These are phyloP conservation scores for Amanita molliuscula DNA, from an alignment of 768 basidiomycete genomes.

Conservation along the genomic window DNA sequence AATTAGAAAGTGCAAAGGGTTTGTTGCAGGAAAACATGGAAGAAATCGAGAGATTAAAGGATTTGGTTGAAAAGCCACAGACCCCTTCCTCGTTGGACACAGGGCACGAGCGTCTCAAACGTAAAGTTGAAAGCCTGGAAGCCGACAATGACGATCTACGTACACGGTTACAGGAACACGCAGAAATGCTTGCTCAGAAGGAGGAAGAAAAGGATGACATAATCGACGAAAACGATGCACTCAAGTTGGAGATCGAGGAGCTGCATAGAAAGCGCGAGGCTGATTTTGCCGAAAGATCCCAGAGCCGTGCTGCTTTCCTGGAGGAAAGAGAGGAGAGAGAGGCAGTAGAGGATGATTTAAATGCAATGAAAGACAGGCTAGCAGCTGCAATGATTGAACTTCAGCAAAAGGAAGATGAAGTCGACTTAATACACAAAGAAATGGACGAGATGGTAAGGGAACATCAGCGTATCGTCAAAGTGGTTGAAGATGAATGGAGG, in stretches of 20 bases:
- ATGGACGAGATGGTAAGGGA: conserved; percentile 71
- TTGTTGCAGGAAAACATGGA: conserved; percentile 76
- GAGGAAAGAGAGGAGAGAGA: conserved; percentile 70
- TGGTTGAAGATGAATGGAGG: conserved; percentile 78
- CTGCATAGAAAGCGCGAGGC: conserved; percentile 50
- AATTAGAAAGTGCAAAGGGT: conserved; percentile 59
- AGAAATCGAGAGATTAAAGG: conserved; percentile 66
- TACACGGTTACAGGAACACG: conserved; percentile 45
- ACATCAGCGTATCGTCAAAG: conserved; percentile 60
- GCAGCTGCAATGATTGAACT: conserved; percentile 76
- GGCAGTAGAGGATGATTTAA: conserved; percentile 70
- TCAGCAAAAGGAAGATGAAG: conserved; percentile 80
- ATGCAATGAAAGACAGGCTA: conserved; percentile 62
- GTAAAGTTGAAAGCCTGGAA: conserved; percentile 47
- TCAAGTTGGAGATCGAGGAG: conserved; percentile 60
- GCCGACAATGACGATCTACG: conserved; percentile 55
- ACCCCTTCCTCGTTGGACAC: conserved; percentile 24
- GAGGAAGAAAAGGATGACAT: conserved; percentile 72
- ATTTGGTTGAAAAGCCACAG: conserved; percentile 50
- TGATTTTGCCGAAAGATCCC: conserved; percentile 57
- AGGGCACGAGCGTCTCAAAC: conserved; percentile 30
- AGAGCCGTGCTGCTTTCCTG: conserved; percentile 59
- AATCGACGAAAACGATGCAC: conserved; percentile 50
- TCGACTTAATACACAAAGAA: conserved; percentile 69
- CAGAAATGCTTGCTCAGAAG: conserved; percentile 39